Evolutionary conservation across 2,329 filamentous ascomycete species (phyloP), one percentile per base, ranked within the genome.

Genomic region (Colletotrichum coccodes): DNA sequence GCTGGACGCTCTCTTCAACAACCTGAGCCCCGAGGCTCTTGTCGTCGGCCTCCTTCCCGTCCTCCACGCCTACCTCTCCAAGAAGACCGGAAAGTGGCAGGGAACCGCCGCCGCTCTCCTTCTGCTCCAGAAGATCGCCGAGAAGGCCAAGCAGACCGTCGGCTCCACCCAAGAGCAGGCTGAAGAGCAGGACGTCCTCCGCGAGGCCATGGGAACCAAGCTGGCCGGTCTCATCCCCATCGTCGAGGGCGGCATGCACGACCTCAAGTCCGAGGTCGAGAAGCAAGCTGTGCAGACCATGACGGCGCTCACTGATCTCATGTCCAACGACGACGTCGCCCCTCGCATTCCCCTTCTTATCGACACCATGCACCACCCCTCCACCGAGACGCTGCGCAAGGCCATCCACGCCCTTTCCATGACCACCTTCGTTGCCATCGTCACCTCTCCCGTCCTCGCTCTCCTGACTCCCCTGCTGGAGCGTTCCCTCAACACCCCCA

Each of bases 381-480:
- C 94, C 12, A 86, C 93, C 16, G 90, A 97, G 80, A 94, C 92
- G 32, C 87, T 97, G 64, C 94, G 97, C 79, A 98, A 98, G 85
- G 95, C 96, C 36, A 98, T 99, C 72, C 96, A 98, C 78, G 96
- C 95, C 52, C 87, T 99, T 52, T 98, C 95, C 4, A 94, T 97
- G 84, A 99, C 96, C 12, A 99, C 96, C n/a, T 99, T 99, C 74
- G 96, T 99, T 60, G 95, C 96, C 64, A 88, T 97, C 72, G 96
- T 99, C 74, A 98, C 94, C 14, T 98, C 95, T 9, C 96, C 96
- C 11, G 95, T 98, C 6, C 89, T 99, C 66, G 96, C 96, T 21
- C 90, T 99, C 64, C 88, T 99, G 63, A 99, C 96, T 2, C 96
- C 96, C 52, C 92, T 98, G 73, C 90, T 99, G 32, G 96, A 98